Conservation (phyloP, 371 early-diverging fungal genomes). For the Mucor indicus region DNA sequence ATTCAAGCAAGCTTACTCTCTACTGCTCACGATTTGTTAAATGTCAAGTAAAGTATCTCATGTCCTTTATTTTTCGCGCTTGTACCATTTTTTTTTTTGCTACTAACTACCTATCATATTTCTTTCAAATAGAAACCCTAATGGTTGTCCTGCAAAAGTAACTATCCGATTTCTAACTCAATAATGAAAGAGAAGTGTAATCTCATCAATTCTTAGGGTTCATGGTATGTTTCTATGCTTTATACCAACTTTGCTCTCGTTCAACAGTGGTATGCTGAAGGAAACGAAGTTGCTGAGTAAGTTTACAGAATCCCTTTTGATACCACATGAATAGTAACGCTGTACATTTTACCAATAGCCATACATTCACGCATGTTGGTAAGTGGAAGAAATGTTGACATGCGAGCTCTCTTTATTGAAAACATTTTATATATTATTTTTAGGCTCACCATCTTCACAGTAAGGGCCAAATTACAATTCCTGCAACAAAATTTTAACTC, state of each 20-base stretch:
- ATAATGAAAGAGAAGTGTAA: not conserved
- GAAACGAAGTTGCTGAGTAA: slow-evolving; percentile 70
- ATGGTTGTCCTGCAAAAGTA: slow-evolving; percentile 55
- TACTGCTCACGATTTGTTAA: slow-evolving; percentile 34
- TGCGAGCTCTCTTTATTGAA: not conserved
- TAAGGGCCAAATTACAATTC: slow-evolving; percentile 10
- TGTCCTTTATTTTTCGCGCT: slow-evolving; percentile 1
- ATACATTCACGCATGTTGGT: slow-evolving; percentile 66
- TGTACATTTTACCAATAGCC: slow-evolving; percentile 32
- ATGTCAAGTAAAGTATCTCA: slow-evolving; percentile 49
- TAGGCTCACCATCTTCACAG: slow-evolving; percentile 41
- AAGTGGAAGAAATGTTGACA: slow-evolving; percentile 1
- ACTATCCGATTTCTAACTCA: not conserved
- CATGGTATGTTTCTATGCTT: slow-evolving; percentile 66
- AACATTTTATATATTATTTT: not conserved
- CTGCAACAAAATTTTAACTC: slow-evolving; percentile 2
- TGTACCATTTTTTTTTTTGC: too few relatives aligned
- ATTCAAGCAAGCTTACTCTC: slow-evolving; percentile 50
- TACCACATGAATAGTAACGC: too few relatives aligned
- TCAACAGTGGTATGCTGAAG: slow-evolving; percentile 70
- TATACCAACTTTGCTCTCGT: slow-evolving; percentile 67
- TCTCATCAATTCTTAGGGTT: slow-evolving; percentile 32
- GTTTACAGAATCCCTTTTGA: slow-evolving; percentile 1
- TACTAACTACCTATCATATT: not conserved
- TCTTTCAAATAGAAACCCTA: slow-evolving; percentile 50